Base-by-base conservation (phyloP, 2,329 filamentous ascomycete genomes). In the Eutypella sp. region DNA sequence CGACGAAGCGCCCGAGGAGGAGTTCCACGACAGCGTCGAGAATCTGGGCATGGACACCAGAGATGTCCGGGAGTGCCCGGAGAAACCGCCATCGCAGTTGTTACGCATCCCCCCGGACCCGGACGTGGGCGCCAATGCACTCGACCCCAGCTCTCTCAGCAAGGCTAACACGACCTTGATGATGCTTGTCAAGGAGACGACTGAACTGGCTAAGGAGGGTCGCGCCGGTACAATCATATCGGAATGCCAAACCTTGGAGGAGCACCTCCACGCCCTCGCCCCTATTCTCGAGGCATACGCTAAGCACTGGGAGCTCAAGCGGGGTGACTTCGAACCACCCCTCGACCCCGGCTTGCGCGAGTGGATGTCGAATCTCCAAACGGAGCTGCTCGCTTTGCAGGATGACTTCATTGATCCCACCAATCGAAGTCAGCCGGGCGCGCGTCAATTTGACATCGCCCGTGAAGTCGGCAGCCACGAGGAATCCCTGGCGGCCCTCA, bases 271-370 rank as follows among this genome's bases (percentile, higher is more conserved):
- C 10, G 24, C 36, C 1, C 52, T 61, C 9, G 39, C 43, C 22
- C 50, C 50, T 18, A 55, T 60, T 5, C 25, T 58, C 16, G 36
- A 46, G 9, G 47, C 39, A n/a, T 61, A 58, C 22, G 39, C 51
- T n/a, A 47, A 48, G 24, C 45, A 54, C 37, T 52, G 48, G 38
- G 48, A 45, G 2, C 31, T 36, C 11, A 18, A 47, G 6, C 40
- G 40, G 18, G 31, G 31, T 8, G 16, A 38, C 9, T 25, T 19
- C 18, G 44, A 46, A 5, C 27, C 59, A 18, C 57, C 56, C 8
- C 34, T 56, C 20, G 57, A 57, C 31, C 49, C 57, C 2, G 55
- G 54, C 22, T 40, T 62, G 5, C 45, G 41, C 15, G 25, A 51
- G 19, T 59, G 57, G 56, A 42, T 60, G 40, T 41, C 27, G 3